These are phyloP conservation scores for Neofusicoccum umdonicola DNA, from an alignment of 2,329 filamentous ascomycete genomes.

Conservation along the genomic window DNA sequence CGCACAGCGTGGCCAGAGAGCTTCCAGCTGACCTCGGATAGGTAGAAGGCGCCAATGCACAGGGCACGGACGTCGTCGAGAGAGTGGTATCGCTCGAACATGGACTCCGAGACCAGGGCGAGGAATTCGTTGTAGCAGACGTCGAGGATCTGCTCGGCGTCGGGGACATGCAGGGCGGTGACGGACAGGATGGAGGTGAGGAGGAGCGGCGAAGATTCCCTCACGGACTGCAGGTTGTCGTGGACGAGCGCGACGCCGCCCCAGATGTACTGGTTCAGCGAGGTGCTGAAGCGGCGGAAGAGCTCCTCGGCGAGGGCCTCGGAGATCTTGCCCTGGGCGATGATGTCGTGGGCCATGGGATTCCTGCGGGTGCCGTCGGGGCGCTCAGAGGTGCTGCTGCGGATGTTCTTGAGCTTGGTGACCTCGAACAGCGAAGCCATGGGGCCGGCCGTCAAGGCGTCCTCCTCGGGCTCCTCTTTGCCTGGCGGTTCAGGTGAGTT, in stretches of 20 bases:
- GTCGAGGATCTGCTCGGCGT: constrained; percentile 28
- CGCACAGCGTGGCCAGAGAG: constrained; percentile 40
- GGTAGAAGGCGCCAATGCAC: constrained; percentile 41
- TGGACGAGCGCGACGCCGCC: constrained; percentile 32
- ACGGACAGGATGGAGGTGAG: constrained; percentile 32
- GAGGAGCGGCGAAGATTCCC: constrained; percentile 31
- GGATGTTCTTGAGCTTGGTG: constrained; percentile 33
- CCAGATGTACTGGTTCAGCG: constrained; percentile 33
- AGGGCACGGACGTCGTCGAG: constrained; percentile 40
- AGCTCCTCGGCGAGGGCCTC: constrained; percentile 30
- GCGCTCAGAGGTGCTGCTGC: constrained; percentile 27
- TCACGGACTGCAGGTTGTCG: constrained; percentile 28
- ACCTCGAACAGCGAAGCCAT: constrained; percentile 36
- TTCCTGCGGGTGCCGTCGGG: constrained; percentile 22
- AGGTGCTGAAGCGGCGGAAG: constrained; percentile 30
- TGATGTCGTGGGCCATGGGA: constrained; percentile 32
- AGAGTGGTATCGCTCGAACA: constrained; percentile 35
- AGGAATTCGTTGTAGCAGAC: constrained; percentile 35
- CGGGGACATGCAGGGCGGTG: constrained; percentile 30
- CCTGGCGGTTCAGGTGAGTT: constrained; percentile 28
- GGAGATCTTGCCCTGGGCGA: constrained; percentile 30
- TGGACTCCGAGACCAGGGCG: constrained; percentile 32
- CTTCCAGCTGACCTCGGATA: constrained; percentile 41
- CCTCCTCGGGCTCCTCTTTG: constrained; percentile 13
- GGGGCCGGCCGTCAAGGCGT: constrained; percentile 24